Evolutionary conservation across 805 yeast genomes (phyloP).

Genomic region (Candida jianshihensis): DNA sequence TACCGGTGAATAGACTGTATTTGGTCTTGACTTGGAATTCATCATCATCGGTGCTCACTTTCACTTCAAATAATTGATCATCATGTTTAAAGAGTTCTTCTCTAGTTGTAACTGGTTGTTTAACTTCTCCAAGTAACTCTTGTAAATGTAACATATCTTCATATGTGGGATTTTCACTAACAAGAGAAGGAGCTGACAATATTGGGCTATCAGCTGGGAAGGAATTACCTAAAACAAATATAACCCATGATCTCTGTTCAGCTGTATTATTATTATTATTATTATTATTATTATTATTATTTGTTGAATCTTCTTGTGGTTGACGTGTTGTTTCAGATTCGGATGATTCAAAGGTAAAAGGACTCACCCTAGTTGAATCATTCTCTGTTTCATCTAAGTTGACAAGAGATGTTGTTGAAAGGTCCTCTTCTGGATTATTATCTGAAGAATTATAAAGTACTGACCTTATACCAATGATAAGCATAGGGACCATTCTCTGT

Average conservation of each 20-base stretch:
- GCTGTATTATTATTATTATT: background rate
- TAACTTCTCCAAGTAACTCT: conserved; percentile 39
- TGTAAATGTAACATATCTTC: conserved; percentile 43
- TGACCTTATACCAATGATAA: conserved; percentile 43
- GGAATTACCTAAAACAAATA: conserved; percentile 53
- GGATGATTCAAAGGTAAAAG: background rate
- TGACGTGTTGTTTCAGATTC: background rate
- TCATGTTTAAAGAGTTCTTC: conserved; percentile 35
- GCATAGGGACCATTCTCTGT: conserved; percentile 33
- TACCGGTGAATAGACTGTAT: background rate
- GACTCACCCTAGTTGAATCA: background rate
- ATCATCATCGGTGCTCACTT: background rate
- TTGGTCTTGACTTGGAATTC: conserved; percentile 1
- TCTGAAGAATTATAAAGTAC: conserved; percentile 12
- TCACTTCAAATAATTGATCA: conserved; percentile 24
- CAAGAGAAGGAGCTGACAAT: conserved; percentile 38
- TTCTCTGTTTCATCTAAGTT: background rate
- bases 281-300: conserved; percentile 1
- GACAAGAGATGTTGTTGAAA: conserved; percentile 8
- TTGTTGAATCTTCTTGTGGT: no score
- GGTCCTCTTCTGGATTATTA: conserved; percentile 10
- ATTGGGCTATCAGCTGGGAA: conserved; percentile 44
- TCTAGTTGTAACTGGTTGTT: conserved; percentile 35
- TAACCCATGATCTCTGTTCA: conserved; percentile 47
- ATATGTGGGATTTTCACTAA: conserved; percentile 43